Evolutionary conservation across 2,329 filamentous ascomycete species (phyloP).

Genomic region (Aspergillaceae sp.): DNA sequence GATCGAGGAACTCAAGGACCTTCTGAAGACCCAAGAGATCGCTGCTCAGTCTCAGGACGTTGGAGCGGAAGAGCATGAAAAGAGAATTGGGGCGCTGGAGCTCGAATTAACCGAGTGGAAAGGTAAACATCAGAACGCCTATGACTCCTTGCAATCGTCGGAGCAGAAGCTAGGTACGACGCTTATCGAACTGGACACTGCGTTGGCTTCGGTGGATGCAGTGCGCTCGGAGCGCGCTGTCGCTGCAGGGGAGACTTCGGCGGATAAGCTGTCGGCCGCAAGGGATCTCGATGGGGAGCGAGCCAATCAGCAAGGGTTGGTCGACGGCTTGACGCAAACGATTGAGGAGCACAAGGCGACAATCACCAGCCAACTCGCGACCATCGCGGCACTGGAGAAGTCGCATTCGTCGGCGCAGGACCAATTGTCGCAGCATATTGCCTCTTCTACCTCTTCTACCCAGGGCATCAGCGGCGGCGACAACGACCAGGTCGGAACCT

Average conservation of each 20-base stretch:
- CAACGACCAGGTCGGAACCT: conserved; percentile 40
- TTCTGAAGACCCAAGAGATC: conserved; percentile 37
- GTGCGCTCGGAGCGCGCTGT: conserved; percentile 35
- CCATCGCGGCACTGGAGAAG: conserved; percentile 65
- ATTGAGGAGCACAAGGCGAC: conserved; percentile 73
- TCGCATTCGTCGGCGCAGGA: conserved; percentile 57
- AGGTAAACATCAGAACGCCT: conserved; percentile 60
- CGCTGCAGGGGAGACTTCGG: conserved; percentile 18
- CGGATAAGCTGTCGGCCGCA: conserved; percentile 32
- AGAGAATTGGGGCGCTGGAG: conserved; percentile 58
- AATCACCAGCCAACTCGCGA: conserved; percentile 58
- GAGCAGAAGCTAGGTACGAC: conserved; percentile 65
- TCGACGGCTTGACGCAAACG: conserved; percentile 59
- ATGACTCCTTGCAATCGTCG: conserved; percentile 62
- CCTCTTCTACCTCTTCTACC: too few species aligned
- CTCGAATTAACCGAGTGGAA: conserved; percentile 67
- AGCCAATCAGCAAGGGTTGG: conserved; percentile 50
- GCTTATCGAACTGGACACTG: conserved; percentile 64
- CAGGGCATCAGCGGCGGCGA: conserved; percentile 35
- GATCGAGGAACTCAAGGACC: conserved; percentile 57
- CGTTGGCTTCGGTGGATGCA: conserved; percentile 46
- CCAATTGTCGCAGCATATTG: conserved; percentile 58
- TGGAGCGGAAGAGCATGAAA: conserved; percentile 39
- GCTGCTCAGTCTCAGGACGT: conserved; percentile 28
- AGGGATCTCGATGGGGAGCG: conserved; percentile 44